Base-by-base conservation (phyloP, 805 yeast genomes). In the Kuraishia piskuri region DNA sequence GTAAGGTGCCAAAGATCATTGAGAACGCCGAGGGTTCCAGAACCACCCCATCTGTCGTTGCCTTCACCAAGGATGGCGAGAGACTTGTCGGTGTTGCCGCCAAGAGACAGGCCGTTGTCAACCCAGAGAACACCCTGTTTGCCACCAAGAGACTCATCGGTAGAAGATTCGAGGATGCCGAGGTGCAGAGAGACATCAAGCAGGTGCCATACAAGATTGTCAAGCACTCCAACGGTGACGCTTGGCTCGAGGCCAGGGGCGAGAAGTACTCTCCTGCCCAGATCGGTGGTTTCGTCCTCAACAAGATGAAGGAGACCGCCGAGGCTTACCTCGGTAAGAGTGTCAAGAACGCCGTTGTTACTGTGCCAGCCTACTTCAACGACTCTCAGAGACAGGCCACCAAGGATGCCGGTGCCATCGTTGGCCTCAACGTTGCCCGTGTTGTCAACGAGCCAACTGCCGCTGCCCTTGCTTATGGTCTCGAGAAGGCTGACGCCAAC, bases 241-340 rank as follows among this genome's bases (percentile, higher is more conserved):
- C 91, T 7, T 83, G 88, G 80, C 70, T 87, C 44, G 75, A 74
- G 52, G 69, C 78, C 22, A 71, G 73, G 48, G 78, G 77, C 31
- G 66, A 68, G 54, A 63, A 61, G 51, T 72, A 78, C 58, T 80
- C 90, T 6, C 94, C 92, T 4, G 75, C 88, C 44, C 89, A 86
- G 60, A 82, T 86, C 49, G 83, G 90, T 59, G 86, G 89, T 23
- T 72, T 75, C 48, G 77, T 90, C 59, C 82, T 90, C 67, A 89
- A 88, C 83, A 91, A 90, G 82, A 91, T 90, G 97, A 91, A 90
- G 84, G 97, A 91, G 79, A 91, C 97, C 61, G 97, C 97, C 60
- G 96, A 90, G 75, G 84, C 88, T 59, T 86, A 87, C 78, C 77
- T 90, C 63, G 94, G 95, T 74, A 90, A 89, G 80, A 67, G 84